phyloP scores from a whole-genome alignment of 2,329 filamentous ascomycete species.

The Colletotrichum sp. region DNA sequence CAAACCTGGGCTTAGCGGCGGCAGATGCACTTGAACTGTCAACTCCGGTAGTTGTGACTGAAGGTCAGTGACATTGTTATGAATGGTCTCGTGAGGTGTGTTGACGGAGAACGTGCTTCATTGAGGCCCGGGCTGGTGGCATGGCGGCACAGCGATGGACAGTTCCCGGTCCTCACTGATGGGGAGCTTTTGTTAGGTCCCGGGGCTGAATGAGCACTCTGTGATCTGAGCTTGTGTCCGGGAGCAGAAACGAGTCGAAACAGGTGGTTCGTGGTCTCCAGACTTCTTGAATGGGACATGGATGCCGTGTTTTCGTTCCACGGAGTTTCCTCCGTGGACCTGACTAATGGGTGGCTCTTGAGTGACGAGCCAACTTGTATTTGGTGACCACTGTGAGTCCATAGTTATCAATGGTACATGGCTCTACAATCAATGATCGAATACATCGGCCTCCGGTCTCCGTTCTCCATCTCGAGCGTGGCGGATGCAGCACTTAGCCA shows the following conservation, averaged over 20 bases:
- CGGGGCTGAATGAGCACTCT: background rate
- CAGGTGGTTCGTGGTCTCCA: background rate
- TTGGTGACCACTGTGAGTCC: background rate
- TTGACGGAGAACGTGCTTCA: background rate
- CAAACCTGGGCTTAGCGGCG: background rate
- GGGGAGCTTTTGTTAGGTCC: background rate
- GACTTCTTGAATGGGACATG: background rate
- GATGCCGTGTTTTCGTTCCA: background rate
- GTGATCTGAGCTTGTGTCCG: background rate
- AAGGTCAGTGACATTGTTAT: background rate
- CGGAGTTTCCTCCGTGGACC: too few relatives aligned
- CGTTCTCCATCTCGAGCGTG: background rate
- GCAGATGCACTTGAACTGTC: background rate
- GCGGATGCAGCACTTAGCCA: background rate
- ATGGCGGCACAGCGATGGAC: background rate
- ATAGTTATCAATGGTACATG: background rate
- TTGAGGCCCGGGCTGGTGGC: background rate
- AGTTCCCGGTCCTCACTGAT: background rate
- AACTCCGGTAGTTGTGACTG: background rate
- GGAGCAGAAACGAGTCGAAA: background rate
- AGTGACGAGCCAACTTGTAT: background rate
- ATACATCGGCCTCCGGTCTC: background rate
- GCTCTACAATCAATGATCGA: background rate
- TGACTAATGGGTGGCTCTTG: background rate
- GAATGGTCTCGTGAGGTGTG: background rate